Conservation (phyloP, 2,329 filamentous ascomycete genomes). For the Monosporascus cannonballus region DNA sequence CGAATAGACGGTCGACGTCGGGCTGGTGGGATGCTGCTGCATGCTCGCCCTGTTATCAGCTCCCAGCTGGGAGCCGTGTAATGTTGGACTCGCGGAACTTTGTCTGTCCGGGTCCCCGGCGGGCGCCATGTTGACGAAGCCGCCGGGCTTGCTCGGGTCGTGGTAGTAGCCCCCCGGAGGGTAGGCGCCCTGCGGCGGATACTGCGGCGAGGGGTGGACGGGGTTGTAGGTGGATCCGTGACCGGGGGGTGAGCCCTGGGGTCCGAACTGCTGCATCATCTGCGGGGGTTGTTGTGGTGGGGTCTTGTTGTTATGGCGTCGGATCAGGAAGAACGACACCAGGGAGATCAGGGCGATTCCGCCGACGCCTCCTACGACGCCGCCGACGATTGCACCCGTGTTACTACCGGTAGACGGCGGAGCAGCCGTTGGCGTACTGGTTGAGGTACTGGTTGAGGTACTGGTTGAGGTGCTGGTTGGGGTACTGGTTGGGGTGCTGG, state of each 20-base stretch:
- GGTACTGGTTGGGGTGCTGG: too few relatives aligned
- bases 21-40: conserved; percentile 22
- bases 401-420: too few relatives aligned
- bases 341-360: conserved; percentile 33
- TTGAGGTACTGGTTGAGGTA: too few relatives aligned
- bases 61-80: conserved; percentile 3
- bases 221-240: too few relatives aligned
- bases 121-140: conserved; percentile 13
- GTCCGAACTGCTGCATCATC: too few relatives aligned
- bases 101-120: too few relatives aligned
- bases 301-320: conserved; percentile 27
- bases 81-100: too few relatives aligned
- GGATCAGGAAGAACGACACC: conserved; percentile 35
- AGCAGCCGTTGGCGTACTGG: too few relatives aligned
- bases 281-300: conserved; percentile 6
- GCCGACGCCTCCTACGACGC: conserved; percentile 38
- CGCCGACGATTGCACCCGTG: conserved; percentile 40
- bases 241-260: too few relatives aligned
- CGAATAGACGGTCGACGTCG: conserved; percentile 8
- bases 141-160: conserved; percentile 18
- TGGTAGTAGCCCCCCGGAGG: conserved; percentile 11
- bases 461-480: too few relatives aligned
- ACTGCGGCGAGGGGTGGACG: too few relatives aligned
- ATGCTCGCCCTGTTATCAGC: background rate
- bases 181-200: conserved; percentile 8